Conservation (phyloP, 2,329 filamentous ascomycete species). For the Cladorrhinum sp. region DNA sequence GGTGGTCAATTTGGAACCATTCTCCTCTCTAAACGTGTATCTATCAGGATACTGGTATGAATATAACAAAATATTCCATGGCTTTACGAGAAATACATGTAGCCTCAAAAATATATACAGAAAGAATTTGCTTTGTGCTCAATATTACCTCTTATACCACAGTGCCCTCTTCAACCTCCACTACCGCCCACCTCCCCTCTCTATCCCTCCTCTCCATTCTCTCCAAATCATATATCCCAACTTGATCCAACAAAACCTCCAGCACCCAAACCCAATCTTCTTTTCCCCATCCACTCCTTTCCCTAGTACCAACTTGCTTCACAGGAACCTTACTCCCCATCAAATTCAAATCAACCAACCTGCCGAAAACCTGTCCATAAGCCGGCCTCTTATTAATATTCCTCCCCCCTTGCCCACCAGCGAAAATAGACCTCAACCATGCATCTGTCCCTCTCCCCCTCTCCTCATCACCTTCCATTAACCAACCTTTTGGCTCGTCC, state of each 20-base stretch:
- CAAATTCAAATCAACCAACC: conserved; percentile 54
- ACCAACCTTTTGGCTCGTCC: conserved; percentile 2
- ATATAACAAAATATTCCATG: no score
- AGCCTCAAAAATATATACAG: background rate
- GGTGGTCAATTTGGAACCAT: no score
- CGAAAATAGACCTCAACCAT: background rate
- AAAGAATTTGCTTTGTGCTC: background rate
- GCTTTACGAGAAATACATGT: background rate
- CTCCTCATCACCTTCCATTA: background rate
- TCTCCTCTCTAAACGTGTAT: no score
- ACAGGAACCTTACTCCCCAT: conserved; percentile 45
- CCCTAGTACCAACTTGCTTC: conserved; percentile 32
- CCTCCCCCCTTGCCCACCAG: background rate
- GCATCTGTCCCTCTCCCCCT: background rate
- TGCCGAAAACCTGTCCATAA: conserved; percentile 54
- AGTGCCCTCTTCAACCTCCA: conserved; percentile 38
- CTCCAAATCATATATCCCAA: conserved; percentile 37
- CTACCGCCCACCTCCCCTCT: conserved; percentile 54
- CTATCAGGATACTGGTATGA: background rate
- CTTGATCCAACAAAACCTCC: conserved; percentile 52
- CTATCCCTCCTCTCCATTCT: conserved; percentile 34
- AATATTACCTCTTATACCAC: conserved; percentile 20
- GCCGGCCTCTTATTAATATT: conserved; percentile 44
- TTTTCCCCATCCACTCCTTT: conserved; percentile 3
- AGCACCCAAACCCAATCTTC: conserved; percentile 41